Evolutionary conservation across 176 grass and related monocot species (phyloP), one percentile per base, ranked within the genome.

Genomic region (Hyparrhenia diplandra): DNA sequence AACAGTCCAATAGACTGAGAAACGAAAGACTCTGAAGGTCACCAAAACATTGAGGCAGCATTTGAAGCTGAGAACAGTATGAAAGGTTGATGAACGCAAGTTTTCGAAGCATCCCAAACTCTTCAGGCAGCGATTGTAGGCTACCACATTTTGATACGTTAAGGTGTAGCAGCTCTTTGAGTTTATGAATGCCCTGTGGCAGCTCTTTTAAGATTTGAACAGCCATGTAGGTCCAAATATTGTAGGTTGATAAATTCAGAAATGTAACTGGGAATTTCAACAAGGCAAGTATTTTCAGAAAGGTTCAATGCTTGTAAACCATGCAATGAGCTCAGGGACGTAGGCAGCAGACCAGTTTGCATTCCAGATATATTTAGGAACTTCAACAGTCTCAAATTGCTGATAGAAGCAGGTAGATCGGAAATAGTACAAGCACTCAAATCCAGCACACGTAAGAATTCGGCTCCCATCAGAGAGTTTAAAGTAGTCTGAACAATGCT

Each of bases 221-320:
- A 74, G 46, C 46, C 10, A 11, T 74, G 71, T 55, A 74, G 16
- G 29, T 74, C 46, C 46, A 74, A 74, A 54, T 74, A 74, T 20
- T 54, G n/a, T 35, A 73, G 28, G 1, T 73, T 20, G 43, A 29
- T 17, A 35, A 34, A 54, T 10, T 54, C 43, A 54, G 7, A 54
- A n/a, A 73, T 54, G 1, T 20, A 54, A 1, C 71, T 30, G 0
- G 17, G 46, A 10, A 34, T 28, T 7, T 17, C 37, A 32, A 17
- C 17, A 41, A 73, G 71, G 71, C 46, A 54, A 4, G 71, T 54
- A 6, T 21, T 73, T 74, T 74, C 30, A 36, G 72, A 74, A 57
- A 74, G 9, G 6, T 74, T 57, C 30, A 74, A 24, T 37, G 40
- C 2, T 25, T 37, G 46, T 49, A 31, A 21, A 52, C 51, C 29